Evolutionary conservation across 306 rosid genomes (phyloP).

Genomic region (Vigna radiata): DNA sequence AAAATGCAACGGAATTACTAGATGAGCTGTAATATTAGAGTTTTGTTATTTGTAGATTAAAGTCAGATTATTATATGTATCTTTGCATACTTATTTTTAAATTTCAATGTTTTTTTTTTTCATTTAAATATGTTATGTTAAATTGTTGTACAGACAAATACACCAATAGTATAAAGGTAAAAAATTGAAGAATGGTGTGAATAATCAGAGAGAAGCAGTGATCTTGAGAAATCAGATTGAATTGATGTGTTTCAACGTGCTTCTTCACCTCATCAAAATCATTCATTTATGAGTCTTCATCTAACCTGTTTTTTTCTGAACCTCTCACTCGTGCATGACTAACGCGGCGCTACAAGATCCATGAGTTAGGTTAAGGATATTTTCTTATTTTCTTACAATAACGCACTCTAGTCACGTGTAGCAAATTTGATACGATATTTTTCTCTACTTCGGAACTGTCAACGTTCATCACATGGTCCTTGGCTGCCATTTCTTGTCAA

Average conservation of each 20-base stretch:
- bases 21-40: background rate
- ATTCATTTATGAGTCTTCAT: background rate
- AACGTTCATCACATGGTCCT: background rate
- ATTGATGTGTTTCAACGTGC: background rate
- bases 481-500: background rate
- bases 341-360: conserved; percentile 1
- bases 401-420: background rate
- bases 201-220: background rate
- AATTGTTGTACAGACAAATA: background rate
- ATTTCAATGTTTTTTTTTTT: no score
- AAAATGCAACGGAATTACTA: background rate
- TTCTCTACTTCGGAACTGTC: background rate
- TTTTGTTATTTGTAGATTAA: background rate
- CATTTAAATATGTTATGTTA: background rate
- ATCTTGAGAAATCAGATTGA: background rate
- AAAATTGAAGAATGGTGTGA: no score
- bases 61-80: background rate
- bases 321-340: conserved; percentile 1
- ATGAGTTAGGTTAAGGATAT: background rate
- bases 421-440: background rate
- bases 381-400: background rate
- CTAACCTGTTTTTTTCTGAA: background rate
- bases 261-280: background rate
- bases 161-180: background rate
- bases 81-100: no score